A percentile compares a stretch with the other conserved stretches of the same genome.
Conservation (phyloP, 2,329 filamentous ascomycete species). For the Neofusicoccum umdonicola region DNA sequence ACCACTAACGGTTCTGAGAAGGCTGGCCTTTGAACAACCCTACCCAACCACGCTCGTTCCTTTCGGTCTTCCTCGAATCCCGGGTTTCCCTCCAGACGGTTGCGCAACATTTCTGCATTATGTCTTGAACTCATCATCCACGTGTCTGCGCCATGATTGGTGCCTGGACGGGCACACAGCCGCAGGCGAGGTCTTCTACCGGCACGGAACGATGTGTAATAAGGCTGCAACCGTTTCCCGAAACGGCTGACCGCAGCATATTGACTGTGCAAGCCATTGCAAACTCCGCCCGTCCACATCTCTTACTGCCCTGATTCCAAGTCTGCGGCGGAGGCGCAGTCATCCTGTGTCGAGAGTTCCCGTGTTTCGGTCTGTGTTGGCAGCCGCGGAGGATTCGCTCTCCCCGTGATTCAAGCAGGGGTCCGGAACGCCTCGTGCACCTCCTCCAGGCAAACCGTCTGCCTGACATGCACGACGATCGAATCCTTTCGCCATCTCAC, state of each 20-base stretch:
- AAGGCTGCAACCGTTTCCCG: neutral
- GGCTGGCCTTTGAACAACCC: neutral
- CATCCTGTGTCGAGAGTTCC: neutral
- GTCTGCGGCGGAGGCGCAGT: constrained; percentile 8
- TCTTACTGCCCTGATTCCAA: neutral
- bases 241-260: constrained; percentile 7
- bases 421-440: neutral
- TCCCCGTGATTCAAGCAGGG: neutral
- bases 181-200: neutral
- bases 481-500: neutral
- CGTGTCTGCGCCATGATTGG: neutral
- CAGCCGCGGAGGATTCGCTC: neutral
- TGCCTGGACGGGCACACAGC: neutral
- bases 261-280: constrained; percentile 1
- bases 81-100: neutral
- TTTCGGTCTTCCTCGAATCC: neutral
- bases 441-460: neutral
- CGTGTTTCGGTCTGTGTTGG: neutral
- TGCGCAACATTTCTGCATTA: neutral
- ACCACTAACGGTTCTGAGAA: neutral
- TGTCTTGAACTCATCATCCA: neutral
- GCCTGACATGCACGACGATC: neutral
- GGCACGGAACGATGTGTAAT: neutral
- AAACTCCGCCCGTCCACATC: neutral
- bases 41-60: neutral